A percentile compares a stretch with the other conserved stretches of the same genome.
Evolutionary conservation across 371 early-diverging fungal genomes (phyloP).

Genomic region (Umbelopsis sp.): DNA sequence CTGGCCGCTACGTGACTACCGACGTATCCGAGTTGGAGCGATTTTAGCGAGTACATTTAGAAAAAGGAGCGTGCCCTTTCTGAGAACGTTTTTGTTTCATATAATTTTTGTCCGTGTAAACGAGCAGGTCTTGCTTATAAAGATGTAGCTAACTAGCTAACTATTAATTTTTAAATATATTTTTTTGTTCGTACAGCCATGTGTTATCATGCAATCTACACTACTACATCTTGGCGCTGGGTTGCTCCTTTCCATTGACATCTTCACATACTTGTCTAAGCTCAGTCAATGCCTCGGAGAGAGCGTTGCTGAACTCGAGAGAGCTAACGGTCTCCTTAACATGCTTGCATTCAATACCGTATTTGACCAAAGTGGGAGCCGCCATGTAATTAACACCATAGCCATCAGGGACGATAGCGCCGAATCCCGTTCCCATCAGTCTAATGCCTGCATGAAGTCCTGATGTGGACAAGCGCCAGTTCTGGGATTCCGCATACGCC

Average conservation of each 20-base stretch:
- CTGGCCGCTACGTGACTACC: not conserved
- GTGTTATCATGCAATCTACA: too few relatives aligned
- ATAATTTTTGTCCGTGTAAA: too few relatives aligned
- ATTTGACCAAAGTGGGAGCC: constrained; percentile 66
- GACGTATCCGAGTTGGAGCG: constrained; percentile 5
- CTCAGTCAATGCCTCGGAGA: constrained; percentile 57
- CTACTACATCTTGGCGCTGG: not conserved
- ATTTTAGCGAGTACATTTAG: not conserved
- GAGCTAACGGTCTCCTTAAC: constrained; percentile 50
- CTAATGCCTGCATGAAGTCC: constrained; percentile 74
- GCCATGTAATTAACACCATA: constrained; percentile 92
- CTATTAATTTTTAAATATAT: not conserved
- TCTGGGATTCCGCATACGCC: constrained; percentile 60
- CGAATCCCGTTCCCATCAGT: constrained; percentile 82
- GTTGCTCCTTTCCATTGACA: not conserved
- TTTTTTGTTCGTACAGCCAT: not conserved
- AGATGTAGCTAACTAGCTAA: not conserved
- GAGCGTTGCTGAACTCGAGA: constrained; percentile 42
- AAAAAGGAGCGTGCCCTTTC: too few relatives aligned
- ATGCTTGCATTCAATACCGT: constrained; percentile 82
- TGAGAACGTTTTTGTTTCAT: too few relatives aligned
- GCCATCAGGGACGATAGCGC: constrained; percentile 74
- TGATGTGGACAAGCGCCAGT: constrained; percentile 79
- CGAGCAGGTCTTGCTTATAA: too few relatives aligned
- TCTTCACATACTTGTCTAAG: constrained; percentile 52